Conservation (phyloP, 2,329 filamentous ascomycete species). For the Ophiosphaerella herpotricha region DNA sequence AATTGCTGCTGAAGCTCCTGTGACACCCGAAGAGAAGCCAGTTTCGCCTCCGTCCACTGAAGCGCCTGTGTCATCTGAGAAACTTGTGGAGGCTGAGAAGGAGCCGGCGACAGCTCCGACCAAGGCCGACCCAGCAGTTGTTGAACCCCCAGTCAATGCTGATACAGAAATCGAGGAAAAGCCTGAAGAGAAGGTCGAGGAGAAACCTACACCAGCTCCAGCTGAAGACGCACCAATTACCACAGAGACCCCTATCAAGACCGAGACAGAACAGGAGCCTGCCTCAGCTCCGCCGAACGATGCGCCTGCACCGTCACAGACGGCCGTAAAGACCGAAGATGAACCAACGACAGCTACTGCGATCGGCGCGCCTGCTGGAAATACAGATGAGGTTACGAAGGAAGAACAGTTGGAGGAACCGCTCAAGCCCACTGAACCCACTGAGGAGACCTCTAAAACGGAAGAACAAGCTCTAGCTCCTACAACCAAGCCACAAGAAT, state of each 20-base stretch:
- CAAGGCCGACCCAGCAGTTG: too few relatives aligned
- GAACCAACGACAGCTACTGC: constrained; percentile 1
- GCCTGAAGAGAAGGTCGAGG: neutral
- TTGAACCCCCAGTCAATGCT: neutral
- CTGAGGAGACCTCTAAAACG: constrained; percentile 42
- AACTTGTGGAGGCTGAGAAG: neutral
- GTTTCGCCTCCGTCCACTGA: neutral
- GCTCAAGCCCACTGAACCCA: constrained; percentile 49
- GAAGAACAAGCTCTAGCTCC: constrained; percentile 45
- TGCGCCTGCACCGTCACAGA: neutral
- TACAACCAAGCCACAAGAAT: constrained; percentile 29
- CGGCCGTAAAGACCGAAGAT: constrained; percentile 1
- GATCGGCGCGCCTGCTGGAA: constrained; percentile 24
- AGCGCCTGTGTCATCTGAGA: neutral
- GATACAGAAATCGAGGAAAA: neutral
- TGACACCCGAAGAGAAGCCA: neutral
- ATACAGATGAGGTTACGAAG: constrained; percentile 52
- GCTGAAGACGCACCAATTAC: neutral
- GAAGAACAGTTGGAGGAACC: constrained; percentile 48
- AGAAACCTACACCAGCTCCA: neutral
- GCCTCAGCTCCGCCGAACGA: neutral
- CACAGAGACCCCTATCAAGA: constrained; percentile 1
- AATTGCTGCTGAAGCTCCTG: neutral
- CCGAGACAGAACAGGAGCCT: neutral
- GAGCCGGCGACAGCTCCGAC: too few relatives aligned